Conservation (phyloP, 805 yeast species). For the Ogataea trehaloabstinens region DNA sequence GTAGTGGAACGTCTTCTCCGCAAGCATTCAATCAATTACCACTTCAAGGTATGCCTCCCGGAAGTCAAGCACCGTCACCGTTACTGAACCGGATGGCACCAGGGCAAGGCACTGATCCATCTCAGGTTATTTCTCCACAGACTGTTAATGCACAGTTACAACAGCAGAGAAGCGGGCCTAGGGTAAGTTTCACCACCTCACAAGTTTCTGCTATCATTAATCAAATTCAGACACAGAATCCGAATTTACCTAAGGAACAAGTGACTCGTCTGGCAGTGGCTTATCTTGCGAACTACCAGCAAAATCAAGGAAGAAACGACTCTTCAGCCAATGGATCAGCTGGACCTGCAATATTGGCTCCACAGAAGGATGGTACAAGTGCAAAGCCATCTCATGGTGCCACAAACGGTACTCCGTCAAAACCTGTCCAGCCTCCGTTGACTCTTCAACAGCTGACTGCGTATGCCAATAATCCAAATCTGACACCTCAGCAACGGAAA, state of each 20-base stretch:
- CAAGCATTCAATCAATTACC: slow-evolving; percentile 11
- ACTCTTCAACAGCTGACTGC: slow-evolving; percentile 27
- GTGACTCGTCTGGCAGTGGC: slow-evolving; percentile 66
- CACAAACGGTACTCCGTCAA: slow-evolving; percentile 12
- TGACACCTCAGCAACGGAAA: slow-evolving; percentile 44
- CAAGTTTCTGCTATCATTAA: slow-evolving; percentile 65
- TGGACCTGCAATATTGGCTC: slow-evolving; percentile 2
- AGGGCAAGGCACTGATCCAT: slow-evolving; percentile 8
- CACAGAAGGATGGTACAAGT: neutral
- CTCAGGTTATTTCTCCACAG: slow-evolving; percentile 9
- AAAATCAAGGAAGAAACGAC: slow-evolving; percentile 39
- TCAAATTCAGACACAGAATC: slow-evolving; percentile 65
- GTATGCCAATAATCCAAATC: slow-evolving; percentile 33
- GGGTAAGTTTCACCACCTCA: slow-evolving; percentile 47
- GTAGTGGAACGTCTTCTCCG: slow-evolving; percentile 8
- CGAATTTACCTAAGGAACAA: slow-evolving; percentile 59
- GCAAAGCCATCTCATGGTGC: slow-evolving; percentile 4
- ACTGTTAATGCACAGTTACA: slow-evolving; percentile 8
- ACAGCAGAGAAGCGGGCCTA: slow-evolving; percentile 16
- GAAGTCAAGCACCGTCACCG: neutral
- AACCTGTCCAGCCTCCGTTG: slow-evolving; percentile 9
- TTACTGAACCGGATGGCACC: neutral
- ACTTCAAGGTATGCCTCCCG: slow-evolving; percentile 10
- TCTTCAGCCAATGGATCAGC: slow-evolving; percentile 5
- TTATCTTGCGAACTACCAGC: slow-evolving; percentile 57